Base-by-base conservation (phyloP, 2,329 filamentous ascomycete genomes). In the Fusarium incarnatum region DNA sequence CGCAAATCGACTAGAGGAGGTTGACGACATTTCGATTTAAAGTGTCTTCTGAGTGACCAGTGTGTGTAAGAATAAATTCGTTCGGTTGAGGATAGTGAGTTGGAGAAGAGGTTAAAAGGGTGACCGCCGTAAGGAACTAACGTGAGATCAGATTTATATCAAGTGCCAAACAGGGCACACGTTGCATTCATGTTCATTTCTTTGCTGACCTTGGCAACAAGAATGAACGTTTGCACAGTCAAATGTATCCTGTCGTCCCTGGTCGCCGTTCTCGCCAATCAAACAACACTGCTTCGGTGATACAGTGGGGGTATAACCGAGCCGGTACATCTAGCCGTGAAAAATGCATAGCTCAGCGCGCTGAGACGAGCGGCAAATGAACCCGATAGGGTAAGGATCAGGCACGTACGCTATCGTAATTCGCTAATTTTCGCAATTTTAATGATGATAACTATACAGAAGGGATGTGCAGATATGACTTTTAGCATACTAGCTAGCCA, bases 271-370 rank as follows among this genome's bases (percentile, higher is more conserved):
- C 9, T 10, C 16, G 5, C 34, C 34, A 37, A 37, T 37, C 34
- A 37, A n/a, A n/a, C 16, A 11, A 11, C 9, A 37, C 34, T 7
- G 1, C 1, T 37, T 6, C 1, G 3, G 16, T n/a, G 16, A 4
- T 6, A 1, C 4, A 11, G 34, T 37, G 34, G 34, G 6, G 34
- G 11, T 37, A n/a, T 11, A 6, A 37, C 1, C 9, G 16, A 37
- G 16, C 34, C 5, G 34, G 16, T 37, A 37, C 34, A 37, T 37
- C 16, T 11, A 11, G 9, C 34, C 16, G 34, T 37, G 34, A 37
- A n/a, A 9, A 11, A 11, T 37, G 5, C 9, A 37, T n/a, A 9
- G 9, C 16, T n/a, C 16, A 4, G 16, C 3, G 16, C 9, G 5
- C 9, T 10, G 16, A n/a, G 34, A 37, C 9, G 5, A 37, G 34